Conservation (phyloP, 306 rosid genomes). For the Comarum palustre region DNA sequence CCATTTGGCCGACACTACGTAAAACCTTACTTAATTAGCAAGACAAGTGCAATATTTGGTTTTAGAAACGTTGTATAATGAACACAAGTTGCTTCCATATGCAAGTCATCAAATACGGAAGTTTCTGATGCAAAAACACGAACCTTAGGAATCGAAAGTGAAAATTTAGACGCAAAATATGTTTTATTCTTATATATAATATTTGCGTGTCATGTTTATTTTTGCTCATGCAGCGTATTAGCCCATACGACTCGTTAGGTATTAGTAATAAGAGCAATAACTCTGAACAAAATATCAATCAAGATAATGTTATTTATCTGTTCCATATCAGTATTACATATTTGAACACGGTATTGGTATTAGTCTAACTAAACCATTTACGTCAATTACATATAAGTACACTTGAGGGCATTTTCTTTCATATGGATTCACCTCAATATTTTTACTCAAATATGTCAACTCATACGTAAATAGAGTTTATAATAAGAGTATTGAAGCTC, state of each 20-base stretch:
- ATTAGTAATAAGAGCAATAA: background rate
- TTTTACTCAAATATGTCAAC: too few relatives aligned
- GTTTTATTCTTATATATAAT: background rate
- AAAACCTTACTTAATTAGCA: background rate
- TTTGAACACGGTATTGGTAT: background rate
- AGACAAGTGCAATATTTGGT: background rate
- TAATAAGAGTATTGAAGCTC: too few relatives aligned
- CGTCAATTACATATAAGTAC: too few relatives aligned
- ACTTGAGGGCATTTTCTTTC: too few relatives aligned
- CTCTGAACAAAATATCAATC: background rate
- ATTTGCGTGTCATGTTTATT: background rate
- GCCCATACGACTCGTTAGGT: background rate
- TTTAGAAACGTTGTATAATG: background rate
- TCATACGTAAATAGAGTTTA: too few relatives aligned
- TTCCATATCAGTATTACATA: background rate
- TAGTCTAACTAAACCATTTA: too few relatives aligned
- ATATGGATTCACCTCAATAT: too few relatives aligned
- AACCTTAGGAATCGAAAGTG: background rate
- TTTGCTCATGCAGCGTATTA: background rate
- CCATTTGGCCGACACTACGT: constrained; percentile 2
- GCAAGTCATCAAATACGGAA: background rate
- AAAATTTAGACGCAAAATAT: background rate
- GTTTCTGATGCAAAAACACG: background rate
- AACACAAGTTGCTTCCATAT: background rate
- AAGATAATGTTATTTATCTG: background rate